A percentile compares a stretch with the other conserved stretches of the same genome.
These are phyloP conservation scores for Malus hybrid DNA, from an alignment of 331 rosid species.

Conservation along the genomic window DNA sequence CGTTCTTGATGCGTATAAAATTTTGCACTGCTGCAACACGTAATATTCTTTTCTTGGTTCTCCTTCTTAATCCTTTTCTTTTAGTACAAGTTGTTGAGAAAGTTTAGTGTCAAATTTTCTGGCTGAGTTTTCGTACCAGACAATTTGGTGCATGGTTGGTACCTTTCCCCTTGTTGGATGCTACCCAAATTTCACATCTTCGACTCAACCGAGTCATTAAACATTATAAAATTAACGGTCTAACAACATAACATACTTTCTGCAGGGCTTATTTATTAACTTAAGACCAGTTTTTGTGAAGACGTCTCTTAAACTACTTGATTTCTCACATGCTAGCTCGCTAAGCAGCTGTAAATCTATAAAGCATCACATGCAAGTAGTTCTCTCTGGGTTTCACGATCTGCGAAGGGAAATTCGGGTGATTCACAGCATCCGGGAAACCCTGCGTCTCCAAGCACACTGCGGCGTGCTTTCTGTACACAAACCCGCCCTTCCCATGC, in stretches of 20 bases:
- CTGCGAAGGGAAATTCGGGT: slow-evolving; percentile 55
- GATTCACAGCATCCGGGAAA: slow-evolving; percentile 61
- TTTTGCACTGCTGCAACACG: no score
- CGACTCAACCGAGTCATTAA: no score
- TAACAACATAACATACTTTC: background rate
- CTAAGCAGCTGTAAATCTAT: slow-evolving; percentile 42
- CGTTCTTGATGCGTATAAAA: background rate
- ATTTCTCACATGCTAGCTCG: background rate
- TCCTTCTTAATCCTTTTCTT: background rate
- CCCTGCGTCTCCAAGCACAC: slow-evolving; percentile 70
- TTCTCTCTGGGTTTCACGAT: slow-evolving; percentile 48
- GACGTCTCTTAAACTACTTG: background rate
- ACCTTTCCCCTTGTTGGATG: background rate
- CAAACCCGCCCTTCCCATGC: slow-evolving; percentile 46
- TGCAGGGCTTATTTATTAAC: background rate
- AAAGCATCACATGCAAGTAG: slow-evolving; percentile 52
- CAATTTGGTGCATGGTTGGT: slow-evolving; percentile 1
- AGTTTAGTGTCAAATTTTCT: background rate
- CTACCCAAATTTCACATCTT: background rate
- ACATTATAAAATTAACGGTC: background rate
- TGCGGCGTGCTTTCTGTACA: slow-evolving; percentile 31
- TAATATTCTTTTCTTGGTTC: no score
- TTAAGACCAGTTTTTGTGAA: background rate
- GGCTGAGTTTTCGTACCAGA: background rate
- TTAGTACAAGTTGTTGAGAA: background rate